A percentile compares a stretch with the other conserved stretches of the same genome.
Evolutionary conservation across 2,329 filamentous ascomycete genomes (phyloP).

Genomic region (Sporothrix mexicana): DNA sequence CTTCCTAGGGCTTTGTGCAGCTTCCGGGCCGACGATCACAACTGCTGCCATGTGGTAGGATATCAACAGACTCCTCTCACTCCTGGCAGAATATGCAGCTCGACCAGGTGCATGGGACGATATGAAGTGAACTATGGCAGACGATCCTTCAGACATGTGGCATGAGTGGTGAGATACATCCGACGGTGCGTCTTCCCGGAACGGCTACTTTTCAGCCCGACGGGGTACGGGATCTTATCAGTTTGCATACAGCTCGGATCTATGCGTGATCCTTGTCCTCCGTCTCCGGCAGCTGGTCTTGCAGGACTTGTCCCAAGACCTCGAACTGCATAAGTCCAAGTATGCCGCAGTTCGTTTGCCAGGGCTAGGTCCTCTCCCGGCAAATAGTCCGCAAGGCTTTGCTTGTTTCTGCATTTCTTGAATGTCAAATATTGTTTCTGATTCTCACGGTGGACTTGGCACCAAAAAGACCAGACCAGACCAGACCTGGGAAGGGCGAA

Average conservation of each 20-base stretch:
- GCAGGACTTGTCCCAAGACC: not conserved
- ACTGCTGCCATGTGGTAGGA: not conserved
- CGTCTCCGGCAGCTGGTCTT: not conserved
- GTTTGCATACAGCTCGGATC: not conserved
- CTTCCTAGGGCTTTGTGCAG: too few species aligned
- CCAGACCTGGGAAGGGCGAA: too few species aligned
- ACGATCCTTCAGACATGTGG: not conserved
- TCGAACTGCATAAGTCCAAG: conserved; percentile 8
- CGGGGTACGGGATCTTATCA: conserved; percentile 12
- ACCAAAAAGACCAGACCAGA: not conserved
- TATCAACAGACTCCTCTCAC: too few species aligned
- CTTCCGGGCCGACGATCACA: not conserved
- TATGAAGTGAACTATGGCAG: not conserved
- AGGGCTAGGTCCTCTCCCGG: not conserved
- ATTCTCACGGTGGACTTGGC: conserved; percentile 2
- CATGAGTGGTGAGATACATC: not conserved
- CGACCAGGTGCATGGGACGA: not conserved
- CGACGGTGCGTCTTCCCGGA: not conserved
- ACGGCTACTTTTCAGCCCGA: conserved; percentile 11
- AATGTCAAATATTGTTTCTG: not conserved
- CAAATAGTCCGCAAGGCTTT: not conserved
- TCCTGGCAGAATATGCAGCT: too few species aligned
- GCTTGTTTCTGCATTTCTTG: not conserved
- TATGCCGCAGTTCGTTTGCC: not conserved
- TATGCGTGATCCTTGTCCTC: not conserved